Evolutionary conservation across 257 asterid species (phyloP).

Genomic region (Solanum sejunctum): DNA sequence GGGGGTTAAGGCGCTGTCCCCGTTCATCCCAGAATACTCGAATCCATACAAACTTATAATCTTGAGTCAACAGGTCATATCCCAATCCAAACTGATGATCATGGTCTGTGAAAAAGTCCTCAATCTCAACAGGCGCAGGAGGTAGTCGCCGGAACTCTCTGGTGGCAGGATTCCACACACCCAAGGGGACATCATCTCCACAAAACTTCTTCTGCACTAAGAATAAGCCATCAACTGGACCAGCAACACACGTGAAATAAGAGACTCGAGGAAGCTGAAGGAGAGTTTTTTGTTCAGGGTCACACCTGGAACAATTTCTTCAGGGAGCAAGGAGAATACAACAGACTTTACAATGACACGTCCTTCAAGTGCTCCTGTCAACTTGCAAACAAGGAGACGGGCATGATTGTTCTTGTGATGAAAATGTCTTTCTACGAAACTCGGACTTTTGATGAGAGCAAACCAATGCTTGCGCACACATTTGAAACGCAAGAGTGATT

Average conservation of each 20-base stretch:
- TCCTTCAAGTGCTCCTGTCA: background rate
- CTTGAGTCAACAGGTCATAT: background rate
- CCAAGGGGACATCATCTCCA: conserved; percentile 8
- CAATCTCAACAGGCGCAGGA: background rate
- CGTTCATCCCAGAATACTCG: background rate
- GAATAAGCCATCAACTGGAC: conserved; percentile 32
- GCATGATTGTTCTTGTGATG: conserved; percentile 14
- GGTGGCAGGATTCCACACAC: conserved; percentile 25
- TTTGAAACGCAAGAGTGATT: conserved; percentile 18
- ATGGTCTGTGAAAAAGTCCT: background rate
- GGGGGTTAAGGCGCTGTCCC: background rate
- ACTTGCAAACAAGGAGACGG: conserved; percentile 15
- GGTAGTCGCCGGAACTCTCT: conserved; percentile 31
- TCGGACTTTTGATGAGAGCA: conserved; percentile 14
- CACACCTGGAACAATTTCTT: background rate
- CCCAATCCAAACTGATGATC: background rate
- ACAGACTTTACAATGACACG: background rate
- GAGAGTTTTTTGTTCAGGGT: background rate
- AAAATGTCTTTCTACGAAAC: conserved; percentile 16
- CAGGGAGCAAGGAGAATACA: conserved; percentile 5
- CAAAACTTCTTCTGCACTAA: background rate
- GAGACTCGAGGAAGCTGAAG: conserved; percentile 5
- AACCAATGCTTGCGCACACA: conserved; percentile 30
- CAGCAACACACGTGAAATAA: conserved; percentile 5
- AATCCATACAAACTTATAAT: background rate